Percentiles rank a stretch among this genome's conserved stretches.
phyloP scores from a whole-genome alignment of 2,329 filamentous ascomycete species.

The Sphaerostilbella broomeana region DNA sequence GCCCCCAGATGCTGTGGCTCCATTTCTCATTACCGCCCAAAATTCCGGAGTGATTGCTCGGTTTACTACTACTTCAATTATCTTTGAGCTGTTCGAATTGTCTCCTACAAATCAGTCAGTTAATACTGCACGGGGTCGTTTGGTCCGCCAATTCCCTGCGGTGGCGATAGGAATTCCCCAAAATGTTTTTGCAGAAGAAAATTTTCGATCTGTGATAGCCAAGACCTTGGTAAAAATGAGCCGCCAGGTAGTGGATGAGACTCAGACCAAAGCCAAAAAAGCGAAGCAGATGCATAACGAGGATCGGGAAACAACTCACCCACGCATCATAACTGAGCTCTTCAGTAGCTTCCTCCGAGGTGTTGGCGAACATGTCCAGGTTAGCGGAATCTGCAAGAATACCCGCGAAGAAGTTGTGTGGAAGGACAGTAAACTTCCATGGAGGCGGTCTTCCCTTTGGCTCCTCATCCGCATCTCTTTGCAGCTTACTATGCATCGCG shows the following conservation, averaged over 20 bases:
- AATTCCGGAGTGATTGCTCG: too few relatives aligned
- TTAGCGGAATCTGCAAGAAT: slow-evolving; percentile 36
- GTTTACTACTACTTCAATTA: too few relatives aligned
- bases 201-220: slow-evolving; percentile 19
- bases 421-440: slow-evolving; percentile 24
- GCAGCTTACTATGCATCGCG: slow-evolving; percentile 27
- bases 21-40: too few relatives aligned
- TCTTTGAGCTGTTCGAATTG: too few relatives aligned
- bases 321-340: slow-evolving; percentile 46
- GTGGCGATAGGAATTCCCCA: too few relatives aligned
- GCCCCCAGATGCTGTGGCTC: too few relatives aligned
- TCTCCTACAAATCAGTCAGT: too few relatives aligned
- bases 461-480: slow-evolving; percentile 46
- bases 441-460: slow-evolving; percentile 49
- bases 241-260: slow-evolving; percentile 19
- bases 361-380: slow-evolving; percentile 21
- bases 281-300: slow-evolving; percentile 31
- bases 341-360: slow-evolving; percentile 34
- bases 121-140: too few relatives aligned
- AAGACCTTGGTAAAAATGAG: slow-evolving; percentile 27
- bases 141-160: too few relatives aligned
- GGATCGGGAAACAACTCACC: slow-evolving; percentile 41
- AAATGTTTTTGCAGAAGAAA: slow-evolving; percentile 10
- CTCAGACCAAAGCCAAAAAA: slow-evolving; percentile 28
- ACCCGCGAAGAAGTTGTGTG: slow-evolving; percentile 51